Evolutionary conservation across 768 basidiomycete species (phyloP).

Genomic region (Hypholoma sublateritium): DNA sequence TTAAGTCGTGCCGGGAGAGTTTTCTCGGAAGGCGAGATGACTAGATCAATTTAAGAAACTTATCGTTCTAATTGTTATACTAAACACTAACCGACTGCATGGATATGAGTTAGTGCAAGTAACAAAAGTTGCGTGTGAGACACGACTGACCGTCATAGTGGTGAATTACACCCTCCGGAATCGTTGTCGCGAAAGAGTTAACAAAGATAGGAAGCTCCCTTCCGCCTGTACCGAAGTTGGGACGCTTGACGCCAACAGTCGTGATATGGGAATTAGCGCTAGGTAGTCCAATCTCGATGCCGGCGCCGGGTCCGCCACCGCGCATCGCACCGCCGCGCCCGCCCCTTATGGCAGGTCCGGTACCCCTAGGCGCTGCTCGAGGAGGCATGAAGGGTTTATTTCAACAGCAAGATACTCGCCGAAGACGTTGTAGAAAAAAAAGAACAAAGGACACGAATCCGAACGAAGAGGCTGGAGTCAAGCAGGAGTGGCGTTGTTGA

Average conservation of each 20-base stretch:
- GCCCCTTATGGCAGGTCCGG: conserved; percentile 28
- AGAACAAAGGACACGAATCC: not conserved
- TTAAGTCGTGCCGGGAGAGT: conserved; percentile 65
- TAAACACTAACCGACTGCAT: conserved; percentile 43
- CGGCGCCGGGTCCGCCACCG: conserved; percentile 25
- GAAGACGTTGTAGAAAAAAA: not conserved
- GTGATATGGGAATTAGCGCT: conserved; percentile 37
- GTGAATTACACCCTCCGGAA: conserved; percentile 63
- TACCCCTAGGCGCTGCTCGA: conserved; percentile 27
- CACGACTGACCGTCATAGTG: conserved; percentile 73
- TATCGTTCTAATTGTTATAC: not conserved
- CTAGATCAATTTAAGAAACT: conserved; percentile 27
- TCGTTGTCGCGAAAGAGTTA: conserved; percentile 66
- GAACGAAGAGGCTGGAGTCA: not conserved
- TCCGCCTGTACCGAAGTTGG: conserved; percentile 62
- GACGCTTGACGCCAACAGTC: conserved; percentile 68
- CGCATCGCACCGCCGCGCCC: conserved; percentile 28
- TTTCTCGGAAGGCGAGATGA: conserved; percentile 70
- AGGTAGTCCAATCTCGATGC: conserved; percentile 24
- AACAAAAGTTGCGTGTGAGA: too few species aligned
- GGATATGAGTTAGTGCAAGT: conserved; percentile 4
- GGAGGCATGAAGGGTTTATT: conserved; percentile 36
- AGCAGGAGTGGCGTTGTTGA: not conserved
- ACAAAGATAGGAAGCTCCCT: conserved; percentile 36
- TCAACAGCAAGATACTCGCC: too few species aligned